Conservation (phyloP, 768 basidiomycete genomes). For the Mycena crocata region DNA sequence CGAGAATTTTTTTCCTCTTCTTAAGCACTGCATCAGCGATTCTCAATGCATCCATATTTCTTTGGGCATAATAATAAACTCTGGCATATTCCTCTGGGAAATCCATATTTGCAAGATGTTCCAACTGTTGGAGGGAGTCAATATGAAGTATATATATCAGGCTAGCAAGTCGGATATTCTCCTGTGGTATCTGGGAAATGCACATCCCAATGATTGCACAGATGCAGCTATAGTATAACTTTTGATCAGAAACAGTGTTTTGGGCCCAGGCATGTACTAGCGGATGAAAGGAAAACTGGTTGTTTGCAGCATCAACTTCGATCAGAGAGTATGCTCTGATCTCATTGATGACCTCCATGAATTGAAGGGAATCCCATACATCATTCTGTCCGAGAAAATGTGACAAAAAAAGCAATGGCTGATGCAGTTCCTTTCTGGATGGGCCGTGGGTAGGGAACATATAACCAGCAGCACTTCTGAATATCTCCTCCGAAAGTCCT, state of each 20-base stretch:
- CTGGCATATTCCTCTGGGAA: not conserved
- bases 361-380: not conserved
- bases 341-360: conserved; percentile 3
- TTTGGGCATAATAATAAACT: not conserved
- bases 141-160: not conserved
- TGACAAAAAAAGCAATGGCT: not conserved
- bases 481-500: conserved; percentile 18
- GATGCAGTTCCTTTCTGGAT: not conserved
- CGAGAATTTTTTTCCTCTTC: not conserved
- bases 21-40: no score
- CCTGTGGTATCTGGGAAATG: not conserved
- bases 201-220: not conserved
- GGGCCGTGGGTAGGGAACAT: not conserved
- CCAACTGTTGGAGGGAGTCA: not conserved
- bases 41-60: not conserved
- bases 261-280: not conserved
- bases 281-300: not conserved
- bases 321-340: conserved; percentile 5
- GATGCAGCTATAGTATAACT: not conserved
- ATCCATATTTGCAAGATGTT: not conserved
- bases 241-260: not conserved
- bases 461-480: not conserved
- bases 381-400: not conserved
- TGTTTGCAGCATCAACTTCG: not conserved
- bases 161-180: not conserved